phyloP scores from a whole-genome alignment of 106 monocot genomes.

The Dioscorea alata region DNA sequence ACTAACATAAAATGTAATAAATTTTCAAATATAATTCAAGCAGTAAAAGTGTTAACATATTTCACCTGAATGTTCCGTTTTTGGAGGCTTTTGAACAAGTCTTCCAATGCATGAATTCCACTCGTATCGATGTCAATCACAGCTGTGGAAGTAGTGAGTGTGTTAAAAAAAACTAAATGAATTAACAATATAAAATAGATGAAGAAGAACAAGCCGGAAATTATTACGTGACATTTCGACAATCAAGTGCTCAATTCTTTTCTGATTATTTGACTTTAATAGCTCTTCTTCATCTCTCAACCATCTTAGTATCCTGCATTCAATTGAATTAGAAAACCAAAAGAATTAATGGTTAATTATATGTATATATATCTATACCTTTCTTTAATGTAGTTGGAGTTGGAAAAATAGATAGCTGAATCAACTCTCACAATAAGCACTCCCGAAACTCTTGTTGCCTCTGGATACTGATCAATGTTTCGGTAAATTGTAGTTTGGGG shows the following conservation, averaged over 20 bases:
- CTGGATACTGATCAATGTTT: constrained; percentile 59
- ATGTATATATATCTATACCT: constrained; percentile 23
- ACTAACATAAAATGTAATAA: too few species aligned
- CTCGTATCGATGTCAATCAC: constrained; percentile 75
- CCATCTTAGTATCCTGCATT: constrained; percentile 70
- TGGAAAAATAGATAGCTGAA: constrained; percentile 64
- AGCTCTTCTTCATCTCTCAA: constrained; percentile 62
- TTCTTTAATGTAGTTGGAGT: constrained; percentile 58
- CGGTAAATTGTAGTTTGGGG: constrained; percentile 48
- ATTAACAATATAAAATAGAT: neutral
- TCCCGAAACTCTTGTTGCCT: constrained; percentile 39
- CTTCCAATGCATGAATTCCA: constrained; percentile 65
- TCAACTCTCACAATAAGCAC: constrained; percentile 53
- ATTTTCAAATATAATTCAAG: too few species aligned
- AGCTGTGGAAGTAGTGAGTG: constrained; percentile 26
- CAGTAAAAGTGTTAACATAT: neutral
- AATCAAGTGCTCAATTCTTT: constrained; percentile 48
- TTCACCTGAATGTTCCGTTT: constrained; percentile 55
- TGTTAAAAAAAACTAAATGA: neutral
- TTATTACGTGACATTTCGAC: constrained; percentile 78
- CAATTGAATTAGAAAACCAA: neutral
- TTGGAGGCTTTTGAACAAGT: constrained; percentile 40
- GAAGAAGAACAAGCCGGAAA: neutral
- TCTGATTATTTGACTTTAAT: constrained; percentile 19
- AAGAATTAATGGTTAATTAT: neutral